Conservation (phyloP, 1,139 yeast genomes). For the Geotrichum candidum region DNA sequence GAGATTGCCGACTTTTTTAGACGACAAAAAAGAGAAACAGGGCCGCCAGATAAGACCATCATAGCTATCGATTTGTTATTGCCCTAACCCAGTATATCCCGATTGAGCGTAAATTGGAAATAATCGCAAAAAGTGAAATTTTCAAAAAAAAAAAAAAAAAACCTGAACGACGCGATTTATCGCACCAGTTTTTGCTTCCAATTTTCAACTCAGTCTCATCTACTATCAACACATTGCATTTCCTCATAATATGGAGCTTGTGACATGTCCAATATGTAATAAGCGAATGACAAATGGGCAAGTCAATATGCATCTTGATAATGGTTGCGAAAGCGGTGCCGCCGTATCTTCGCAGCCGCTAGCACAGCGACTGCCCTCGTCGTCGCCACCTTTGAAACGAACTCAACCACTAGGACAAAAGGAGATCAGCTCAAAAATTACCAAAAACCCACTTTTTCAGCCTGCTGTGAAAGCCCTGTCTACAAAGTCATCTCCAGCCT, state of each 20-base stretch:
- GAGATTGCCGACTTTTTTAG: too few relatives aligned
- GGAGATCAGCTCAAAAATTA: background rate
- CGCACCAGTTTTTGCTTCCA: background rate
- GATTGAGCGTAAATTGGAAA: background rate
- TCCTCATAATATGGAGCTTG: constrained; percentile 9
- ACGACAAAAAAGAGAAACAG: too few relatives aligned
- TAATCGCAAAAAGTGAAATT: background rate
- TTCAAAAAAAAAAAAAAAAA: background rate
- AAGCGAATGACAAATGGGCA: constrained; percentile 29
- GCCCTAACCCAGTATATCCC: background rate
- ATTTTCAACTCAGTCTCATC: background rate
- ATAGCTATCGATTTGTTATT: background rate
- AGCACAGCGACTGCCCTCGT: background rate
- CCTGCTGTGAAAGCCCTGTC: background rate
- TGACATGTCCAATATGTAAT: constrained; percentile 36
- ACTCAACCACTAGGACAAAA: background rate
- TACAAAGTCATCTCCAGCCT: background rate
- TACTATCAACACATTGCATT: background rate
- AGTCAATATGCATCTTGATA: constrained; percentile 37
- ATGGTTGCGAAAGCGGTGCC: constrained; percentile 28
- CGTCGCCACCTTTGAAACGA: background rate
- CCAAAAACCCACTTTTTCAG: constrained; percentile 1
- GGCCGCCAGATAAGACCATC: background rate
- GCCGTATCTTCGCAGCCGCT: background rate
- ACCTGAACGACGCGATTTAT: background rate